A percentile compares a stretch with the other conserved stretches of the same genome.
phyloP scores from a whole-genome alignment of 768 basidiomycete genomes.

The Daedaleopsis nitida region DNA sequence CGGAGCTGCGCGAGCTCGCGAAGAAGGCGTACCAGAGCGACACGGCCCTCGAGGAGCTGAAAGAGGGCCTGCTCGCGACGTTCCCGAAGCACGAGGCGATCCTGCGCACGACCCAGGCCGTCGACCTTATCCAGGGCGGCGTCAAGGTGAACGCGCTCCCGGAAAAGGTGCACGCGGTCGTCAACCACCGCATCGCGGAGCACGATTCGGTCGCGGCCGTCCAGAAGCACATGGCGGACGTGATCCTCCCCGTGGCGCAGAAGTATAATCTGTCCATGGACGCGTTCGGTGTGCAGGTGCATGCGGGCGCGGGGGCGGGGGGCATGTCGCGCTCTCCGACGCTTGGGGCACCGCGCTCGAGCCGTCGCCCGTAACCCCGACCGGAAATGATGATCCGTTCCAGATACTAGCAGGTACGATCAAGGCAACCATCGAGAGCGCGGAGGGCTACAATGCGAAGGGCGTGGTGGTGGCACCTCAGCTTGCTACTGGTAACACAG shows the following conservation, averaged over 20 bases:
- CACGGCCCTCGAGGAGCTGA: conserved; percentile 45
- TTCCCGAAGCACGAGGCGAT: conserved; percentile 38
- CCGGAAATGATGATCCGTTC: conserved; percentile 31
- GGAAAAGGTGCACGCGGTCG: conserved; percentile 66
- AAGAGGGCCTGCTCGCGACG: conserved; percentile 41
- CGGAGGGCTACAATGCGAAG: conserved; percentile 13
- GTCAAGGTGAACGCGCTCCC: conserved; percentile 70
- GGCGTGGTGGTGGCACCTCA: conserved; percentile 22
- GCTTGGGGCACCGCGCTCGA: conserved; percentile 54
- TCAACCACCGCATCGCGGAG: conserved; percentile 70
- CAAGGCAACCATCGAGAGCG: conserved; percentile 16
- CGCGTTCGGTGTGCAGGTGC: conserved; percentile 52
- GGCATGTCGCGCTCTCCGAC: conserved; percentile 52
- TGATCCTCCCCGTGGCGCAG: conserved; percentile 65
- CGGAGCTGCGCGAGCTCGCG: conserved; percentile 48
- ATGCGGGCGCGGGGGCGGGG: conserved; percentile 38
- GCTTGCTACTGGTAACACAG: conserved; percentile 26
- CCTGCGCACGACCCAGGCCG: conserved; percentile 75
- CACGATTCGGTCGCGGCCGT: conserved; percentile 39
- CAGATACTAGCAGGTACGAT: conserved; percentile 39
- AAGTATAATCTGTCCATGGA: conserved; percentile 60
- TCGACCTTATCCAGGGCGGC: conserved; percentile 54
- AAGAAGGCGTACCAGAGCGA: conserved; percentile 48
- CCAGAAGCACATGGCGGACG: conserved; percentile 44
- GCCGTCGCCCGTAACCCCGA: conserved; percentile 65